Evolutionary conservation across 148 eudicot species (phyloP).

Genomic region (Linanthus parryae): DNA sequence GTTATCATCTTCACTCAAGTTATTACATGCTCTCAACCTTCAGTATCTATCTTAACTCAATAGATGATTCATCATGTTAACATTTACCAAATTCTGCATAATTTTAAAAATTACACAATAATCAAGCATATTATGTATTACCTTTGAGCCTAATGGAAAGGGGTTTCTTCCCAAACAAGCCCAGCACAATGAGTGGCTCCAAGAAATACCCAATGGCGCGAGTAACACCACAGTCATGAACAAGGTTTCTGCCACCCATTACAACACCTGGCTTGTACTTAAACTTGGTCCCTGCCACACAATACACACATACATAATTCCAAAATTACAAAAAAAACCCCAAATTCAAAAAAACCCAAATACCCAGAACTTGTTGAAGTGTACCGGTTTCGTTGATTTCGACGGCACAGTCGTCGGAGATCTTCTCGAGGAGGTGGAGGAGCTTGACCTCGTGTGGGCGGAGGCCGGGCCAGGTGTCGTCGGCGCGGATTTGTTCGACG

Average conservation of each 20-base stretch:
- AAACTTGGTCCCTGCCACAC: constrained; percentile 62
- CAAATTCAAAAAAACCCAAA: background rate
- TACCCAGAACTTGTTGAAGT: background rate
- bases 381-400: constrained; percentile 87
- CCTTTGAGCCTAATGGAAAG: constrained; percentile 81
- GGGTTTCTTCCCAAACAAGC: constrained; percentile 76
- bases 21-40: no score
- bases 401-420: constrained; percentile 57
- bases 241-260: constrained; percentile 65
- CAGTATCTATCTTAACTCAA: no score
- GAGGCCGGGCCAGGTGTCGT: constrained; percentile 70
- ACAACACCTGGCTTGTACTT: constrained; percentile 87
- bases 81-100: no score
- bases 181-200: constrained; percentile 71
- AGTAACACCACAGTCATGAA: constrained; percentile 73
- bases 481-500: constrained; percentile 66
- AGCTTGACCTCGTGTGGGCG: constrained; percentile 61
- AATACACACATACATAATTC: background rate
- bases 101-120: no score
- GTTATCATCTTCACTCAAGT: no score
- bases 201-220: constrained; percentile 77
- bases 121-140: no score
- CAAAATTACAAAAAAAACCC: background rate
- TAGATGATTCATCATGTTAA: no score
- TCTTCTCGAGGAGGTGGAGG: constrained; percentile 67